Evolutionary conservation across 2,329 filamentous ascomycete genomes (phyloP), one percentile per base, ranked within the genome.

Genomic region (Chalara sp.): DNA sequence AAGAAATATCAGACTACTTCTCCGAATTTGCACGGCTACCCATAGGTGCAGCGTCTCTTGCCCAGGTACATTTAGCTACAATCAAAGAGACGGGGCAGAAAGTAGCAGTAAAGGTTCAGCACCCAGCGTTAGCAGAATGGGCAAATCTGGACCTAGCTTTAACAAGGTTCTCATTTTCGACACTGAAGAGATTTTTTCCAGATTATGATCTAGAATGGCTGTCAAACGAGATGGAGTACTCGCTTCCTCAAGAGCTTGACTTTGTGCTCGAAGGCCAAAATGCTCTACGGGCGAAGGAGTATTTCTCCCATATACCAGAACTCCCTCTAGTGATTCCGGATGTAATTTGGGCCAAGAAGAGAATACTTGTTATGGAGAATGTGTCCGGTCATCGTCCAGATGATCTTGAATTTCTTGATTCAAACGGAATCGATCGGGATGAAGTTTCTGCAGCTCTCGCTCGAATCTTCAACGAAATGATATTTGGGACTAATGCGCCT

Each of bases 391-490:
- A 82, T 59, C 85, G 93, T 21, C 86, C 90, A 2, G 93, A 99
- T 66, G 92, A 99, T 65, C 78, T 97, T 1, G 81, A 81, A 12
- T 97, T 87, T 65, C 75, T 99, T 4, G 93, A 97, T 67, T 73
- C 77, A 6, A 87, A 95, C 65, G 79, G 81, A 52, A 99, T 99
- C 65, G 89, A 95, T 68, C 83, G 93, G 21, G 93, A 97, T 64
- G 92, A 97, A 68, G 93, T 99, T 5, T 95, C 91, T 0, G 91
- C 92, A 1, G 87, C 90, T 0, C 75, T 99, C 4, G 86, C 93
- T 0, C 83, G 85, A 53, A 89, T 99, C 53, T 99, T 99, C 78
- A 99, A 99, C 73, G 91, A 97, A 67, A 99, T 99, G 93, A 96
- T 99, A 59, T 99, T 99, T 59, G 91, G 92, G 46, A 80, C 84